Conservation (phyloP, 2,329 filamentous ascomycete species). For the Penicillium sp. region DNA sequence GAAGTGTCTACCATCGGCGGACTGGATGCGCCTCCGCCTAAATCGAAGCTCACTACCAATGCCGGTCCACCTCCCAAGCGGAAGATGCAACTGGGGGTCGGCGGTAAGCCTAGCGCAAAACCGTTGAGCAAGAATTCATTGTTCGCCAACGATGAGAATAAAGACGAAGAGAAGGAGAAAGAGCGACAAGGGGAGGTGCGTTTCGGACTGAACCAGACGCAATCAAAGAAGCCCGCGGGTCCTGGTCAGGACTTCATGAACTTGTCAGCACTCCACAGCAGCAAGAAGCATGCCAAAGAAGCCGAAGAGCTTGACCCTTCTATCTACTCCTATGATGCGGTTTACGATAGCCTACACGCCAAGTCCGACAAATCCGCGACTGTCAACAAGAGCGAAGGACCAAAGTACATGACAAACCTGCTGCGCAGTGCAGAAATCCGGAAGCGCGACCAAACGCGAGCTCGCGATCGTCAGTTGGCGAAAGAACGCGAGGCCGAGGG, state of each 20-base stretch:
- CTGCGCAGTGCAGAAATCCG: constrained; percentile 62
- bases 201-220: constrained; percentile 29
- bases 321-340: constrained; percentile 54
- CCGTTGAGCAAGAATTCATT: constrained; percentile 40
- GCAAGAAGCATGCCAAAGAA: constrained; percentile 47
- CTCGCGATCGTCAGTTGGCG: constrained; percentile 61
- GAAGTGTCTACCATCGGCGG: constrained; percentile 46
- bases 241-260: constrained; percentile 43
- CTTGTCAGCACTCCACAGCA: constrained; percentile 50
- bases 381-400: constrained; percentile 34
- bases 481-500: constrained; percentile 65
- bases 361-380: constrained; percentile 34
- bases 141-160: constrained; percentile 41
- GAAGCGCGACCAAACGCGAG: constrained; percentile 64
- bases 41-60: constrained; percentile 18
- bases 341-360: constrained; percentile 52
- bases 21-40: constrained; percentile 27
- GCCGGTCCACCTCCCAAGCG: constrained; percentile 34
- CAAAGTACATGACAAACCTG: constrained; percentile 64
- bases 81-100: constrained; percentile 34
- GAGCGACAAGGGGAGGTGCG: constrained; percentile 21
- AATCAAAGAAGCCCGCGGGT: constrained; percentile 17
- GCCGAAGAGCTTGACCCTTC: constrained; percentile 49
- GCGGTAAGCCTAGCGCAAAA: constrained; percentile 33
- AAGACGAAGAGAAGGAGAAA: constrained; percentile 28